Conservation (phyloP, 495 filamentous ascomycete species). For the Penicillium verhagenii region DNA sequence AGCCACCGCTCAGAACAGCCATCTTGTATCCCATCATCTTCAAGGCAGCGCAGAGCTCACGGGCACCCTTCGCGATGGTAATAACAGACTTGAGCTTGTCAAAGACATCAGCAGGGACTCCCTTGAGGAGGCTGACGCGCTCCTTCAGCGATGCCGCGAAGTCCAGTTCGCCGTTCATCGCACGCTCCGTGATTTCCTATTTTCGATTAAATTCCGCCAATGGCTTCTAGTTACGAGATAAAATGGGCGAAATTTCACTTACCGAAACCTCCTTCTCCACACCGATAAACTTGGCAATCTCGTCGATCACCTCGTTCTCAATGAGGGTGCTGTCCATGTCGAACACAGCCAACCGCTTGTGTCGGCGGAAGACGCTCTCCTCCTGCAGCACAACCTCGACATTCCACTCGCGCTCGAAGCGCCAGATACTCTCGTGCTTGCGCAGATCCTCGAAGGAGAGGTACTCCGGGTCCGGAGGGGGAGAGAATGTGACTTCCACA, state of each 20-base stretch:
- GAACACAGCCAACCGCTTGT: constrained; percentile 84
- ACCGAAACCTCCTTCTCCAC: constrained; percentile 66
- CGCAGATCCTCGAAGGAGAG: constrained; percentile 67
- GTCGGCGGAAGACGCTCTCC: constrained; percentile 68
- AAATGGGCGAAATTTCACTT: constrained; percentile 17
- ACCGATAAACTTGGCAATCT: constrained; percentile 79
- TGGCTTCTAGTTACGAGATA: too few relatives aligned
- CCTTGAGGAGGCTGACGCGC: constrained; percentile 76
- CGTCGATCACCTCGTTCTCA: constrained; percentile 93
- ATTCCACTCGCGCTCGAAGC: constrained; percentile 84
- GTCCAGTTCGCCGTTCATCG: constrained; percentile 97
- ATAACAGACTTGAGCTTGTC: constrained; percentile 68
- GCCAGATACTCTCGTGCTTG: constrained; percentile 75
- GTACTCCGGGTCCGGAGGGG: constrained; percentile 63
- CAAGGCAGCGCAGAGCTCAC: constrained; percentile 66
- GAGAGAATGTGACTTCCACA: constrained; percentile 69
- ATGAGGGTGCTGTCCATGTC: constrained; percentile 99
- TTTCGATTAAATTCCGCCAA: neutral
- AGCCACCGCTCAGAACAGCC: constrained; percentile 89
- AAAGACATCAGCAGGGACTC: constrained; percentile 76
- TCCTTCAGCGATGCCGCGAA: constrained; percentile 78
- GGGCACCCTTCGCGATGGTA: constrained; percentile 78
- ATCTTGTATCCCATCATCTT: constrained; percentile 77
- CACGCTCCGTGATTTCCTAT: constrained; percentile 78
- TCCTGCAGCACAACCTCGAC: constrained; percentile 74